These are phyloP conservation scores for Fusarium virguliforme DNA, from an alignment of 2,329 filamentous ascomycete species.

Conservation along the genomic window DNA sequence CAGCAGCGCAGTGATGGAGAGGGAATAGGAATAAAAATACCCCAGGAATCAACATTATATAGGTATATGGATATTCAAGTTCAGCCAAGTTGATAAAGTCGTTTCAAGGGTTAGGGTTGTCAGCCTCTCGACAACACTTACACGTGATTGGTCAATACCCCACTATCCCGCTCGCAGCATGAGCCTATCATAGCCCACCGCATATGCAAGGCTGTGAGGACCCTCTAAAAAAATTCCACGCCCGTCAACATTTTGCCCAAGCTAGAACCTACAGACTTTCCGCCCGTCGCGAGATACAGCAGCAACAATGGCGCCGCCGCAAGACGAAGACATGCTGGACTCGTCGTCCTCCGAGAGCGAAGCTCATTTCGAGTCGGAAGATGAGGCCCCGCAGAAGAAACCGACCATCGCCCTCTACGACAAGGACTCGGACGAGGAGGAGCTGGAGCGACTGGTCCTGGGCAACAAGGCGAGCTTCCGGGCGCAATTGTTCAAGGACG, in stretches of 20 bases:
- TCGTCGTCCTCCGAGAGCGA: constrained; percentile 53
- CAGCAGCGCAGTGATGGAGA: constrained; percentile 36
- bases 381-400: constrained; percentile 50
- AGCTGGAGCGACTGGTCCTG: constrained; percentile 90
- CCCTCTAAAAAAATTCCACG: constrained; percentile 55
- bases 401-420: constrained; percentile 61
- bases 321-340: constrained; percentile 51
- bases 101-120: constrained; percentile 39
- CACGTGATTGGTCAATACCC: constrained; percentile 42
- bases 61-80: not conserved
- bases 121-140: constrained; percentile 39
- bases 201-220: constrained; percentile 52
- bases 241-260: constrained; percentile 43
- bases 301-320: constrained; percentile 54
- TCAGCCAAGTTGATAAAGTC: not conserved
- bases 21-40: constrained; percentile 4
- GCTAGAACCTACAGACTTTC: constrained; percentile 34
- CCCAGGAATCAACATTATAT: not conserved
- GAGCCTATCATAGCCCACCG: constrained; percentile 40
- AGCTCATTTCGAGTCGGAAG: constrained; percentile 52
- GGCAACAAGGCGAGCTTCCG: constrained; percentile 89
- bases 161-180: constrained; percentile 15
- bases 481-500: constrained; percentile 76
- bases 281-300: constrained; percentile 24
- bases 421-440: constrained; percentile 87